Evolutionary conservation across 768 basidiomycete species (phyloP).

Genomic region (Collybia sp.): DNA sequence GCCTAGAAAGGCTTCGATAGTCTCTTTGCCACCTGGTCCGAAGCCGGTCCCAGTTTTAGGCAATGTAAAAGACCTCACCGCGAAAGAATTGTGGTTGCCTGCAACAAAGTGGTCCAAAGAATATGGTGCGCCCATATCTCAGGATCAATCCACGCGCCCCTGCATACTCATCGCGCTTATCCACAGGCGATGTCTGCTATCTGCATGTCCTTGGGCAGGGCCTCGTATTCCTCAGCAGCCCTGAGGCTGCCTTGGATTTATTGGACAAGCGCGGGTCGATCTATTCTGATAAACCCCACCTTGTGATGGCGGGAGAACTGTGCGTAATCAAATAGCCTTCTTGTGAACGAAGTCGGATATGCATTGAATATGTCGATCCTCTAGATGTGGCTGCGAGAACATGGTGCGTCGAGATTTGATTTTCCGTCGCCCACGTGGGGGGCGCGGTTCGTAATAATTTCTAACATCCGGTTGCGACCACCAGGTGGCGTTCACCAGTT

Average conservation of each 20-base stretch:
- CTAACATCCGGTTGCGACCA: not conserved
- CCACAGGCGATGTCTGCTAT: conserved; percentile 59
- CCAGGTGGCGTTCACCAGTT: conserved; percentile 61
- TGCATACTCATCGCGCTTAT: conserved; percentile 4
- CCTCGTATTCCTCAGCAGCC: conserved; percentile 63
- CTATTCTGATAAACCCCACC: conserved; percentile 69
- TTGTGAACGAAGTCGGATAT: conserved; percentile 2
- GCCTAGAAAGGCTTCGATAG: conserved; percentile 29
- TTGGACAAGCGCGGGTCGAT: conserved; percentile 67
- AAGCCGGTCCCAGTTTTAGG: conserved; percentile 61
- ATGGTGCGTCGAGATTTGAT: conserved; percentile 37
- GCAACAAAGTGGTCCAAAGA: conserved; percentile 56
- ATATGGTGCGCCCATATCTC: conserved; percentile 42
- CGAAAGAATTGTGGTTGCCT: conserved; percentile 62
- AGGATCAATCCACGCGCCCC: conserved; percentile 1
- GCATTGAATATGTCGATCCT: conserved; percentile 10
- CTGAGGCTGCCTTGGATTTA: conserved; percentile 54
- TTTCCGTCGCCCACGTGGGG: conserved; percentile 2
- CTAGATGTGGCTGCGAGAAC: conserved; percentile 60
- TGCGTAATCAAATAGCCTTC: conserved; percentile 28
- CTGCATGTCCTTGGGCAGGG: conserved; percentile 62
- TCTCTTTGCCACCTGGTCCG: conserved; percentile 62
- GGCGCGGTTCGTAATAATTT: not conserved
- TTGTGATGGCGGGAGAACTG: conserved; percentile 71
- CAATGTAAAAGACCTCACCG: conserved; percentile 55